Evolutionary conservation across 164 flowering plant genomes (phyloP).

Genomic region (Malania oleifera): DNA sequence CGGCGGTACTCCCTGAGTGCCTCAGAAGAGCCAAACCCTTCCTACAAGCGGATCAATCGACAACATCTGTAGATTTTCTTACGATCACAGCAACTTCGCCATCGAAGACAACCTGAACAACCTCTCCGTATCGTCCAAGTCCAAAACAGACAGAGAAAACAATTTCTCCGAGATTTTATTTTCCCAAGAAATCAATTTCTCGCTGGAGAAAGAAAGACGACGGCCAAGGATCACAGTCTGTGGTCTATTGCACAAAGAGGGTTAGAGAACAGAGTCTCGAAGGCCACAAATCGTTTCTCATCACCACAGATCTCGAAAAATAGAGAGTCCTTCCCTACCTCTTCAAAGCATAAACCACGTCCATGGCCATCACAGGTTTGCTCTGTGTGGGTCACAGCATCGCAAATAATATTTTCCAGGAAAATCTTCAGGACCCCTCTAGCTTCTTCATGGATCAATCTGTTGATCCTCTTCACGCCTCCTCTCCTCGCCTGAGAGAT

Average conservation of each 20-base stretch:
- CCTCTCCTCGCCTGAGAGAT: constrained; percentile 49
- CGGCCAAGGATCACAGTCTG: constrained; percentile 13
- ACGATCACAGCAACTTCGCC: too few relatives aligned
- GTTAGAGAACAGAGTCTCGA: constrained; percentile 10
- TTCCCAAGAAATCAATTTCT: constrained; percentile 9
- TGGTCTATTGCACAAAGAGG: constrained; percentile 11
- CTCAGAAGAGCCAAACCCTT: too few relatives aligned
- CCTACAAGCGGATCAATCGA: too few relatives aligned
- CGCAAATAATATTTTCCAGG: constrained; percentile 46
- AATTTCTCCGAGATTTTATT: not conserved
- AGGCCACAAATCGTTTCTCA: constrained; percentile 15
- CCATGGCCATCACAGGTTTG: constrained; percentile 52
- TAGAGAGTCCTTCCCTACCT: constrained; percentile 38
- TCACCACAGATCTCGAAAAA: constrained; percentile 1
- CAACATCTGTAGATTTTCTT: too few relatives aligned
- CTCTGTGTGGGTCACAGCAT: constrained; percentile 48
- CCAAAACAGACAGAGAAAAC: too few relatives aligned
- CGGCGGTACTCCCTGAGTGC: too few relatives aligned
- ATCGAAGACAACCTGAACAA: too few relatives aligned
- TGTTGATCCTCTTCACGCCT: constrained; percentile 54
- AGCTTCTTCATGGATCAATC: constrained; percentile 49
- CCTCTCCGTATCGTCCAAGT: too few relatives aligned
- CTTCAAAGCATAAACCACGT: constrained; percentile 37
- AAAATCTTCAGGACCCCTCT: constrained; percentile 49
- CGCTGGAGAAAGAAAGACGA: constrained; percentile 13